These are phyloP conservation scores for Kwoniella botswanensis DNA, from an alignment of 768 basidiomycete species.

Conservation along the genomic window DNA sequence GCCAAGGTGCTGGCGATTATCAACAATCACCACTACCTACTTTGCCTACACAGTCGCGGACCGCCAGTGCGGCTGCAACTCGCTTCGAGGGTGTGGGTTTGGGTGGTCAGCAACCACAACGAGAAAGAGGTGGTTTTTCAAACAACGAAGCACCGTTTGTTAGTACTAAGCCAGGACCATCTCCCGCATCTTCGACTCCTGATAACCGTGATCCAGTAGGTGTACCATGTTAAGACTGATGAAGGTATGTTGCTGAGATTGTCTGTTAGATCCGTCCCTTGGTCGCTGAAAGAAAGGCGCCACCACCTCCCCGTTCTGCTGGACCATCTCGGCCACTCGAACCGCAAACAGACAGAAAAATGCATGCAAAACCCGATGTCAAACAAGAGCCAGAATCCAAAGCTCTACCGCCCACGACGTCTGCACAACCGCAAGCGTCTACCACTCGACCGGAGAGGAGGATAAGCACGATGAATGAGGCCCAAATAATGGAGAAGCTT, in stretches of 20 bases:
- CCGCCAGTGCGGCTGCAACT: constrained; percentile 60
- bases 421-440: constrained; percentile 21
- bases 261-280: constrained; percentile 29
- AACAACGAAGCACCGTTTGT: not conserved
- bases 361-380: constrained; percentile 2
- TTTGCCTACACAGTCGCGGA: constrained; percentile 52
- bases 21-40: constrained; percentile 50
- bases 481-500: constrained; percentile 97
- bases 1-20: constrained; percentile 25
- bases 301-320: constrained; percentile 44
- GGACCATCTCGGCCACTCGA: constrained; percentile 28
- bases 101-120: constrained; percentile 65
- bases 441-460: constrained; percentile 69
- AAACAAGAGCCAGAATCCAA: constrained; percentile 23
- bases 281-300: constrained; percentile 53
- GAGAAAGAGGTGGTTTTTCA: constrained; percentile 34
- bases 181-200: not conserved
- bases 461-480: constrained; percentile 95
- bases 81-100: constrained; percentile 91
- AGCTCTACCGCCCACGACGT: not conserved
- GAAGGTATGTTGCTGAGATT: not conserved
- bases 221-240: not conserved
- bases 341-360: constrained; percentile 13
- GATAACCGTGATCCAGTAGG: not conserved
- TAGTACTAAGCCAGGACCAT: not conserved